Base-by-base conservation (phyloP, 306 rosid species). In the Cucumis cinereus region DNA sequence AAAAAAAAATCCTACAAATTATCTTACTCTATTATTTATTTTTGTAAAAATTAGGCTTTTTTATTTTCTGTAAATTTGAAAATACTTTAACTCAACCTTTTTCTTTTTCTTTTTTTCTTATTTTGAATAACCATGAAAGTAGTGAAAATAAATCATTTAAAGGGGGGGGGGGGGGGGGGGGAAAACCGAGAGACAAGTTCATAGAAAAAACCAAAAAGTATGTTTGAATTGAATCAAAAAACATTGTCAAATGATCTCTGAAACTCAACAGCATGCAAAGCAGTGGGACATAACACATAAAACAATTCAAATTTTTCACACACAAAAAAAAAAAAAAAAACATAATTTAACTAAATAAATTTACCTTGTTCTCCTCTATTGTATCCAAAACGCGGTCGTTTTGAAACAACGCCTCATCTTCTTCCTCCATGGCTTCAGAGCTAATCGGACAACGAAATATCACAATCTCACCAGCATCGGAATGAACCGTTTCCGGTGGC, bases 361-460 rank as follows among this genome's bases (percentile, higher is more conserved):
- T 50, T 50, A 50, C 55, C 55, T 50, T 16, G 55, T 50, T 50
- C 9, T 45, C 52, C 16, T 50, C 55, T 50, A 17, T 16, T 50
- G 8, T 50, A 17, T 5, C 10, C 36, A 58, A 56, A 56, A 10
- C 61, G 61, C 28, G 3, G 45, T 17, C 69, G 43, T 62, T 33
- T 30, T 0, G 15, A 4, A 1, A 2, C 35, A 23, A 10, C 1
- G 17, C 33, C 26, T 56, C 63, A 23, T 23, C 33, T 1, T 57
- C 30, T 4, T 58, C 15, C 64, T 81, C 84, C 36, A 85, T 79
- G 77, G 82, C 86, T n/a, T 83, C 94, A 14, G 87, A 64, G 19
- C 71, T 78, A 82, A 79, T 83, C 38, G 90, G 96, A 16, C 93
- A 81, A 54, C 81, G 71, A 22, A 90, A 87, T 38, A 86, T 79